These are phyloP conservation scores for Gossypium australe DNA, from an alignment of 345 rosid species.

Conservation along the genomic window DNA sequence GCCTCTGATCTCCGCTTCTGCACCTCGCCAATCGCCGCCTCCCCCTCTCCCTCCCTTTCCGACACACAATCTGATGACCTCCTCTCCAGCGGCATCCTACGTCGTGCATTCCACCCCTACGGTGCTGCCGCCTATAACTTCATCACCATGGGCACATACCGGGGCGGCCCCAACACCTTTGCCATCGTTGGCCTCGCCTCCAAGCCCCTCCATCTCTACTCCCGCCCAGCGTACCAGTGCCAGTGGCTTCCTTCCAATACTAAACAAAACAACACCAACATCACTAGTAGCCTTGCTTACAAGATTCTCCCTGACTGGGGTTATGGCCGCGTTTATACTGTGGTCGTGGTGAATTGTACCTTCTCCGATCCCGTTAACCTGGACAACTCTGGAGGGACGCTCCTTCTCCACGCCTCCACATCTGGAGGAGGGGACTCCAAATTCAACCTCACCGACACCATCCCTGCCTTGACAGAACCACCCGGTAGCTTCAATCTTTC, in stretches of 20 bases:
- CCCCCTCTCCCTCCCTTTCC: conserved; percentile 13
- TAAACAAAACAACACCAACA: conserved; percentile 21
- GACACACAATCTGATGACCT: conserved; percentile 31
- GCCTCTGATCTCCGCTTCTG: conserved; percentile 79
- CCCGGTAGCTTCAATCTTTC: conserved; percentile 38
- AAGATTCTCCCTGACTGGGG: conserved; percentile 95
- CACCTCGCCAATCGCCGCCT: conserved; percentile 47
- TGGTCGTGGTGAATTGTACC: conserved; percentile 75
- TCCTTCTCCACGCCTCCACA: conserved; percentile 63
- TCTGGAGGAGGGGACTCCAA: conserved; percentile 61
- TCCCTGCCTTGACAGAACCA: conserved; percentile 44
- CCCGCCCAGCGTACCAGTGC: conserved; percentile 62
- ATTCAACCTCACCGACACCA: conserved; percentile 51
- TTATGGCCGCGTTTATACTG: conserved; percentile 84
- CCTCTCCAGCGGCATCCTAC: conserved; percentile 41
- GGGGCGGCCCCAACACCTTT: conserved; percentile 68
- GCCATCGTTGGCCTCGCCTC: conserved; percentile 78
- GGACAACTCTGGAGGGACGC: conserved; percentile 65
- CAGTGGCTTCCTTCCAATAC: conserved; percentile 48
- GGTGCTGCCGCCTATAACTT: conserved; percentile 84
- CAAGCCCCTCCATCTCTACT: conserved; percentile 71
- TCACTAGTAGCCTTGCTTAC: conserved; percentile 15
- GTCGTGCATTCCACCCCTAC: conserved; percentile 55
- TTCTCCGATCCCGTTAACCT: conserved; percentile 48
- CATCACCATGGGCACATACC: conserved; percentile 69